Base-by-base conservation (phyloP, 371 early-diverging fungal species). In the Apophysomyces sp. region DNA sequence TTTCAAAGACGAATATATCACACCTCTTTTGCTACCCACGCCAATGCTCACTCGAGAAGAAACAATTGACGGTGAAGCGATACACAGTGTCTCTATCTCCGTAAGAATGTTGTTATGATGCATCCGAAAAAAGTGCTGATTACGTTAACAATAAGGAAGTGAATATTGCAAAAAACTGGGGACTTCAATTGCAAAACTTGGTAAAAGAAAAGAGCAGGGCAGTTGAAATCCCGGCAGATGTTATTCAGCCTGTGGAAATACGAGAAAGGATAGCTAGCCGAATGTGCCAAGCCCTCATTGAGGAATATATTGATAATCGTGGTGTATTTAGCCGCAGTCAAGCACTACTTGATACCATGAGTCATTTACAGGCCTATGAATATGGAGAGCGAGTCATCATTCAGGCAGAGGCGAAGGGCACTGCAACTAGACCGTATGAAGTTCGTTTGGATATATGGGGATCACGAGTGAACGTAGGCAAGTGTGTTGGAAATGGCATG, bases 261-360 rank as follows among this genome's bases (percentile, higher is more conserved):
- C 49, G 21, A 21, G 49, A 44, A 18, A 44, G 8, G 0, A 4
- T 44, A 21, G 21, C 21, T 44, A 44, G 11, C 21, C 21, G 24
- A 21, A 44, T 44, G 9, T 18, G 49, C 4, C 6, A 44, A 21
- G n/a, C 49, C n/a, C 18, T 18, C 8, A 60, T 68, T 9, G 11
- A 56, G 28, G 28, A 27, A 0, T 68, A 68, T 44, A 68, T 68
- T 16, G 28, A 29, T 18, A 63, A 68, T 40, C 18, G 39, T 13
- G 63, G 63, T 4, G 63, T 57, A 15, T 63, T 53, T 32, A 24
- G 15, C 5, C 55, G 68, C 11, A 63, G 68, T 34, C 41, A 60
- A 60, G 49, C 15, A 4, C 58, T 68, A 11, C 31, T 67, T 18
- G 21, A 63, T 52, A 51, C 54, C 27, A 4, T 67, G 11, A 29